A percentile compares a stretch with the other conserved stretches of the same genome.
These are phyloP conservation scores for Colletotrichum lupini DNA, from an alignment of 2,329 filamentous ascomycete genomes.

Conservation along the genomic window DNA sequence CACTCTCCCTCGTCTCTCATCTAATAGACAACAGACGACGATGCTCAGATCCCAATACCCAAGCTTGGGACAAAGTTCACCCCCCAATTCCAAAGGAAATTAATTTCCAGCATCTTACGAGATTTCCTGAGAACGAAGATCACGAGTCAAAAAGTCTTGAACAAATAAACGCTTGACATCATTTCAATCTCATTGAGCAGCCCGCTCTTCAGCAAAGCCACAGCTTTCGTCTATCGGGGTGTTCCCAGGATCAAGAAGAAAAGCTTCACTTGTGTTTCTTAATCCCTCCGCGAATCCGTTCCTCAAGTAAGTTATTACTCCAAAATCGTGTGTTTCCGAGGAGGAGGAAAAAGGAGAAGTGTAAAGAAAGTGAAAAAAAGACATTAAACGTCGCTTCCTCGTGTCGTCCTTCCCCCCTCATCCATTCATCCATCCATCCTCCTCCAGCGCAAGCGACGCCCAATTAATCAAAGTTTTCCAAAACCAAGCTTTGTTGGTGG, in stretches of 20 bases:
- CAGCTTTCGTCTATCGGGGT: not conserved
- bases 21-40: not conserved
- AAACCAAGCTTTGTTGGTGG: not conserved
- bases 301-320: not conserved
- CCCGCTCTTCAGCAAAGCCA: not conserved
- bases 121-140: not conserved
- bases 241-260: not conserved
- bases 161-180: not conserved
- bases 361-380: not conserved
- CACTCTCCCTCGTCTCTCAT: not conserved
- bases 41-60: not conserved
- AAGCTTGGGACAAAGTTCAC: not conserved
- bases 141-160: not conserved
- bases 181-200: not conserved
- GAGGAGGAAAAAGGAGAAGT: not conserved
- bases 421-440: not conserved
- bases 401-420: not conserved
- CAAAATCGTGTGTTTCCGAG: not conserved
- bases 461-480: not conserved
- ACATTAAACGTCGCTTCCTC: conserved; percentile 23
- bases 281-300: not conserved
- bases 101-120: not conserved
- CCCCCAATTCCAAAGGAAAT: not conserved
- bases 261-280: not conserved
- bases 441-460: not conserved